phyloP scores from a whole-genome alignment of 148 eudicot genomes.

The Agrostemma githago region DNA sequence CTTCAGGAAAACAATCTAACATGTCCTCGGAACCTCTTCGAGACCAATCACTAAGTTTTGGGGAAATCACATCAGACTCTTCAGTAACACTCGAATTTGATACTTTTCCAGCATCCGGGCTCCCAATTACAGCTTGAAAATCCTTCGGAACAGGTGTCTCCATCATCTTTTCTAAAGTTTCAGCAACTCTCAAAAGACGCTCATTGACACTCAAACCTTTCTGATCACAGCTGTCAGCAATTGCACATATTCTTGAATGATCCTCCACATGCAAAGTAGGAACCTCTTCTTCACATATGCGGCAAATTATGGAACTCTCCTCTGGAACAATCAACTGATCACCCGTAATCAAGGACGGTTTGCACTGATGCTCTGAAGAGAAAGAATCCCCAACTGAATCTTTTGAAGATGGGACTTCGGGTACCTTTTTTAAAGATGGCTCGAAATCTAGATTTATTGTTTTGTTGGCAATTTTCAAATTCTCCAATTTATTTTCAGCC shows the following conservation, averaged over 20 bases:
- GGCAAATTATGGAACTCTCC: slow-evolving; percentile 88
- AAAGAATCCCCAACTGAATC: slow-evolving; percentile 45
- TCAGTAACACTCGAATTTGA: slow-evolving; percentile 90
- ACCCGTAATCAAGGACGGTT: slow-evolving; percentile 85
- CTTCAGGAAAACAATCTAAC: slow-evolving; percentile 87
- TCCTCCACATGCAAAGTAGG: slow-evolving; percentile 98
- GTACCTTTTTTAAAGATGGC: slow-evolving; percentile 30
- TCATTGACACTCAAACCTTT: slow-evolving; percentile 89
- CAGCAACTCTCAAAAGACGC: slow-evolving; percentile 79
- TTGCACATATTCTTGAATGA: slow-evolving; percentile 90
- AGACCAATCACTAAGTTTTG: slow-evolving; percentile 97
- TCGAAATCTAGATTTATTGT: slow-evolving; percentile 37
- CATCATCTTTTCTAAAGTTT: slow-evolving; percentile 79
- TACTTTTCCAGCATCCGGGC: slow-evolving; percentile 87
- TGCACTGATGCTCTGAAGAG: slow-evolving; percentile 70
- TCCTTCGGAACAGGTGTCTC: slow-evolving; percentile 73
- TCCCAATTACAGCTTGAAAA: slow-evolving; percentile 58
- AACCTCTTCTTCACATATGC: slow-evolving; percentile 96
- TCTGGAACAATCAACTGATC: slow-evolving; percentile 69
- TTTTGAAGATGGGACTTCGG: slow-evolving; percentile 52
- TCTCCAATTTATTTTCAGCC: slow-evolving; percentile 37
- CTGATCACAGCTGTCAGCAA: slow-evolving; percentile 96
- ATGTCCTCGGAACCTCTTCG: slow-evolving; percentile 96
- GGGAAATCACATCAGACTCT: slow-evolving; percentile 81
- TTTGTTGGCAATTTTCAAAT: slow-evolving; percentile 33